phyloP scores from a whole-genome alignment of 2,329 filamentous ascomycete genomes.

The Claviceps sp. region DNA sequence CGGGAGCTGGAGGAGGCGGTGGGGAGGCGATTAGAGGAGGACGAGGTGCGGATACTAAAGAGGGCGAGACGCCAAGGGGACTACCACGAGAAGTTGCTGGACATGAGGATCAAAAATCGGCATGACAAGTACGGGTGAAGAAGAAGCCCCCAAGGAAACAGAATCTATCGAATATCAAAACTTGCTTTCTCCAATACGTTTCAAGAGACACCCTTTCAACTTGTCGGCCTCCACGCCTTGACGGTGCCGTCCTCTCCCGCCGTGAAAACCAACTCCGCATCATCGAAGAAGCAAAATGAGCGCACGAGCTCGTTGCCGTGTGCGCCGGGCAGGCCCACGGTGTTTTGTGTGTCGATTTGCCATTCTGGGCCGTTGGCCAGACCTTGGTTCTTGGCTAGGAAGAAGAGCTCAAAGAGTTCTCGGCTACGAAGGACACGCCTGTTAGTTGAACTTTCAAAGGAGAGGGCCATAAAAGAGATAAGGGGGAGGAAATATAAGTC shows the following conservation, averaged over 20 bases:
- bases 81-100: slow-evolving; percentile 75
- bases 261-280: slow-evolving; percentile 44
- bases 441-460: too few relatives aligned
- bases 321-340: slow-evolving; percentile 46
- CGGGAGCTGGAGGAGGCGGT: slow-evolving; percentile 74
- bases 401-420: slow-evolving; percentile 45
- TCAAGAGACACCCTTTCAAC: not conserved
- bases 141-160: not conserved
- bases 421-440: slow-evolving; percentile 16
- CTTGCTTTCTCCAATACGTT: not conserved
- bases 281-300: slow-evolving; percentile 50
- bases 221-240: slow-evolving; percentile 37
- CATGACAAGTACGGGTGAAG: slow-evolving; percentile 63
- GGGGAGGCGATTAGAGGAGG: slow-evolving; percentile 63
- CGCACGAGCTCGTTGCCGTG: slow-evolving; percentile 52
- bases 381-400: slow-evolving; percentile 34
- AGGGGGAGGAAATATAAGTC: too few relatives aligned
- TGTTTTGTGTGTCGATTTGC: slow-evolving; percentile 39
- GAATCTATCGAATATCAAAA: not conserved
- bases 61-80: slow-evolving; percentile 72
- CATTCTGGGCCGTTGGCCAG: slow-evolving; percentile 24
- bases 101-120: slow-evolving; percentile 83
- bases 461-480: not conserved
- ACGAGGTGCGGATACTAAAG: slow-evolving; percentile 76
- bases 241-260: slow-evolving; percentile 45